Percentiles rank a stretch among this genome's conserved stretches.
These are phyloP conservation scores for Rhododendron simsii DNA, from an alignment of 148 eudicot genomes.

Conservation along the genomic window DNA sequence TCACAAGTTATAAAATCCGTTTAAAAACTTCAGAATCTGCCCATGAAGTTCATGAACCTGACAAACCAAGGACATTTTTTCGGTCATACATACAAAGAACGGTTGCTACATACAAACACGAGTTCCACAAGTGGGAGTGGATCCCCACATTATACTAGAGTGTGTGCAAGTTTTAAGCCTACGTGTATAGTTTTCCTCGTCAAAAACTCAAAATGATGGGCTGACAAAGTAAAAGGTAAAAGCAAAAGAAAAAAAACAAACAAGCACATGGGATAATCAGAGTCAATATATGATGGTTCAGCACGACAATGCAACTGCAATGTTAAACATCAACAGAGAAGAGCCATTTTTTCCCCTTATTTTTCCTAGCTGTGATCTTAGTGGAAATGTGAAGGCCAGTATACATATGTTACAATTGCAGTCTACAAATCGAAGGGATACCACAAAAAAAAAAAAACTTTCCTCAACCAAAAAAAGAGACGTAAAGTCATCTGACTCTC, in stretches of 20 bases:
- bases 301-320: background rate
- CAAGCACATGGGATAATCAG: background rate
- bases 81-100: no score
- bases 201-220: background rate
- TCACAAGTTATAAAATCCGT: no score
- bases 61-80: no score
- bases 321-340: background rate
- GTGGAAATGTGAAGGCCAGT: background rate
- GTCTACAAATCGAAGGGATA: background rate
- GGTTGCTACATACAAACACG: no score
- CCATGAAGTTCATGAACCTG: no score
- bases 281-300: background rate
- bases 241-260: background rate
- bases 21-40: no score
- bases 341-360: background rate
- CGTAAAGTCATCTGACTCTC: background rate
- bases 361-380: background rate
- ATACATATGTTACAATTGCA: slow-evolving; percentile 4
- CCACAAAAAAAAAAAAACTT: background rate
- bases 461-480: background rate
- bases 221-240: background rate
- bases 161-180: background rate
- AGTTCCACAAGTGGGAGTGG: background rate
- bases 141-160: no score
- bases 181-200: background rate